Evolutionary conservation across 805 yeast species (phyloP).

Genomic region (Zygosaccharomyces lentus): DNA sequence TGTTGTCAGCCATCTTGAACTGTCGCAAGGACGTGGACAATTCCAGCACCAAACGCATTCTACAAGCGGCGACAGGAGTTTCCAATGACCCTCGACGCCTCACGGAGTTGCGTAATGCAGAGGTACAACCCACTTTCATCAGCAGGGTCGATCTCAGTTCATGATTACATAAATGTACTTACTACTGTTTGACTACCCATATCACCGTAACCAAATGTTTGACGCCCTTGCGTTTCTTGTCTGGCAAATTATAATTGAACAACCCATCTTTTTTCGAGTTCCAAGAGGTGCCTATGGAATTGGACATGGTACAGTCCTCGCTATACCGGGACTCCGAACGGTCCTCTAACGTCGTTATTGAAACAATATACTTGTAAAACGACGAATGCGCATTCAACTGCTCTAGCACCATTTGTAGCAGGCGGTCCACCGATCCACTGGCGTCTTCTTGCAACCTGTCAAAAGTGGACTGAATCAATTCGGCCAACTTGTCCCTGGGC

Average conservation of each 20-base stretch:
- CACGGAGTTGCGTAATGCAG: constrained; percentile 15
- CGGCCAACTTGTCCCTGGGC: constrained; percentile 15
- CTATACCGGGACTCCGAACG: constrained; percentile 19
- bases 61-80: constrained; percentile 19
- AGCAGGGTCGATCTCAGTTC: constrained; percentile 19
- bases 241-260: constrained; percentile 35
- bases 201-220: constrained; percentile 32
- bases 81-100: constrained; percentile 22
- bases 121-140: constrained; percentile 25
- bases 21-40: constrained; percentile 38
- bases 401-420: constrained; percentile 35
- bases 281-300: constrained; percentile 54
- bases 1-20: constrained; percentile 60
- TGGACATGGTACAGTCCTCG: constrained; percentile 22
- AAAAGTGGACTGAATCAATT: constrained; percentile 16
- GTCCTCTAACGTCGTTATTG: constrained; percentile 37
- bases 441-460: constrained; percentile 4
- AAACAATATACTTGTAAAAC: constrained; percentile 53
- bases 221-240: constrained; percentile 11
- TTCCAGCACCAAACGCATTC: constrained; percentile 23
- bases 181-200: constrained; percentile 29
- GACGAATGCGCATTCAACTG: constrained; percentile 44
- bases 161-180: neutral
- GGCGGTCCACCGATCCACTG: constrained; percentile 18
- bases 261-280: constrained; percentile 53